phyloP scores from a whole-genome alignment of 75 land plant genomes.

The Cunninghamia lanceolata region DNA sequence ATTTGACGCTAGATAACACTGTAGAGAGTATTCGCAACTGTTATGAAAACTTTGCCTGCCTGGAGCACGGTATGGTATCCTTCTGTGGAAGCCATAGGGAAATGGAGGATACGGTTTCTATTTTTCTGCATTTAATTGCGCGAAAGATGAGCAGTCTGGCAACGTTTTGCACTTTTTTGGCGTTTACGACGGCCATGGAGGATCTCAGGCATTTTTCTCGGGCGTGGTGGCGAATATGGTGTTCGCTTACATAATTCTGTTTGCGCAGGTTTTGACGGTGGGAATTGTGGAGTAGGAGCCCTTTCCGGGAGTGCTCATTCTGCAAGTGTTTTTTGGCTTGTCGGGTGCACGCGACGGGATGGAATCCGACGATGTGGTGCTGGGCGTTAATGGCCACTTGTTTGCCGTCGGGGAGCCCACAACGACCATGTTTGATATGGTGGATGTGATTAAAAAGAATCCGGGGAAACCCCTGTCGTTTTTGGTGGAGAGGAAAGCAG shows the following conservation, averaged over 20 bases:
- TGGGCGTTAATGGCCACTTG: slow-evolving; percentile 41
- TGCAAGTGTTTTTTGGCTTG: slow-evolving; percentile 67
- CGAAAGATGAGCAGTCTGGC: neutral
- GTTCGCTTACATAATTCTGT: slow-evolving; percentile 79
- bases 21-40: neutral
- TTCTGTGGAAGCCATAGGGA: slow-evolving; percentile 86
- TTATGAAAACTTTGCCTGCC: neutral
- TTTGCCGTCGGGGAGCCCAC: slow-evolving; percentile 32
- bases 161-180: slow-evolving; percentile 60
- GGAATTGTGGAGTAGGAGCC: slow-evolving; percentile 77
- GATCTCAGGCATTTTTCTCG: slow-evolving; percentile 96
- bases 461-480: slow-evolving; percentile 48
- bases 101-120: slow-evolving; percentile 87
- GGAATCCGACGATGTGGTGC: slow-evolving; percentile 74
- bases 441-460: slow-evolving; percentile 65
- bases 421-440: slow-evolving; percentile 57
- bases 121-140: slow-evolving; percentile 29
- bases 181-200: slow-evolving; percentile 95
- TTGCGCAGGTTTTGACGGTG: slow-evolving; percentile 65
- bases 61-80: slow-evolving; percentile 43
- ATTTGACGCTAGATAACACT: neutral
- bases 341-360: slow-evolving; percentile 80
- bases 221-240: slow-evolving; percentile 87
- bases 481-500: slow-evolving; percentile 34
- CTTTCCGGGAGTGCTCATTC: slow-evolving; percentile 78